A percentile compares a stretch with the other conserved stretches of the same genome.
Conservation (phyloP, 805 yeast genomes). For the Myxozyma sirexii region DNA sequence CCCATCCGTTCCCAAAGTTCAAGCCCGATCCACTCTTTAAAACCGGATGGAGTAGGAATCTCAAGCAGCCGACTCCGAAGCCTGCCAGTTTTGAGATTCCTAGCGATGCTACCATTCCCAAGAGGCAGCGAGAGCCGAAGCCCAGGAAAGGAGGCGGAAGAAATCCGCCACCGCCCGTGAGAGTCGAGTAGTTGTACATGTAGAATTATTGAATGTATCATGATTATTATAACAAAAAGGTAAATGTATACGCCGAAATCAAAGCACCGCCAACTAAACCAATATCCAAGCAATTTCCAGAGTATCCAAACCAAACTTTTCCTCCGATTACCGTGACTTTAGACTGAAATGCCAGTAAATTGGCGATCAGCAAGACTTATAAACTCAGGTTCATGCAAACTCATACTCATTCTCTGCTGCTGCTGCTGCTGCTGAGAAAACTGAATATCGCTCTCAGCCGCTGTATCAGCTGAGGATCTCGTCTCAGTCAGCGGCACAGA, state of each 20-base stretch:
- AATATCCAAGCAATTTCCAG: no score
- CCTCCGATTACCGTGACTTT: no score
- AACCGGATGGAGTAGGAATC: constrained; percentile 25
- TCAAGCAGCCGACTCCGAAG: neutral
- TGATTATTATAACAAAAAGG: no score
- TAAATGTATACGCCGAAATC: no score
- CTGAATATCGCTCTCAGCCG: neutral
- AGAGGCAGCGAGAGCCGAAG: constrained; percentile 1
- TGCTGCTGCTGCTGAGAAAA: neutral
- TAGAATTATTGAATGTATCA: no score
- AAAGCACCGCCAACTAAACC: no score
- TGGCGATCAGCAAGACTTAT: constrained; percentile 1
- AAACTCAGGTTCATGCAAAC: constrained; percentile 1
- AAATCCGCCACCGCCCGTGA: neutral
- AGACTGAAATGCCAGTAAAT: constrained; percentile 3
- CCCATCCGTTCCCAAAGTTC: constrained; percentile 79
- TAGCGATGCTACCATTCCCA: neutral
- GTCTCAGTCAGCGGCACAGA: constrained; percentile 26
- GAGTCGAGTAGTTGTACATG: neutral
- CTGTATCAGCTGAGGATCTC: neutral
- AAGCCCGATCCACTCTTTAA: constrained; percentile 22
- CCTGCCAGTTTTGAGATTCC: neutral
- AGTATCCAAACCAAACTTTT: no score
- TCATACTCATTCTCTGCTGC: neutral
- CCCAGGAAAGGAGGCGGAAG: neutral